These are phyloP conservation scores for Sporormia fimetaria DNA, from an alignment of 495 filamentous ascomycete species.

Conservation along the genomic window DNA sequence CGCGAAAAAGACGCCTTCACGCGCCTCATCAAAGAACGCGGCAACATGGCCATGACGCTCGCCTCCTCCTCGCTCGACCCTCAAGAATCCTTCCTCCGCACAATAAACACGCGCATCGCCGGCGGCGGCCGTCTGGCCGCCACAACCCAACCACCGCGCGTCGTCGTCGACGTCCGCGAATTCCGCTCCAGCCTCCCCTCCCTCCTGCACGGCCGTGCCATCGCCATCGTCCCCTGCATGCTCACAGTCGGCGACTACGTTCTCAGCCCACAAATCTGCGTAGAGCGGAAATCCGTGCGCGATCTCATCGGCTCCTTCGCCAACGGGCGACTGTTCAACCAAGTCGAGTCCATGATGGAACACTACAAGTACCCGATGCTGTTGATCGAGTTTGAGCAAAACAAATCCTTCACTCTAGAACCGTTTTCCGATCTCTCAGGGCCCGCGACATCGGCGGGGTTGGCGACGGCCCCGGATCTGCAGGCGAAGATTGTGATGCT, in stretches of 20 bases:
- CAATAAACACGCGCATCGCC: constrained; percentile 92
- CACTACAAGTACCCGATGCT: constrained; percentile 88
- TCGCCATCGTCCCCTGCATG: constrained; percentile 82
- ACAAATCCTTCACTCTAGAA: constrained; percentile 93
- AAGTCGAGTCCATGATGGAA: constrained; percentile 86
- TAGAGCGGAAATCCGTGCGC: constrained; percentile 86
- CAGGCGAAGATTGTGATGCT: constrained; percentile 88
- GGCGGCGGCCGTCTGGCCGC: constrained; percentile 82
- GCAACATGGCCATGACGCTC: constrained; percentile 81
- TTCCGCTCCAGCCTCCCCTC: constrained; percentile 89
- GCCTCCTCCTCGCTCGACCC: constrained; percentile 62
- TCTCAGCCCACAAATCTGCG: constrained; percentile 75
- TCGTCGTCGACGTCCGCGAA: constrained; percentile 91
- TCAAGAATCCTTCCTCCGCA: constrained; percentile 86
- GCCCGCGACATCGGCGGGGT: constrained; percentile 45
- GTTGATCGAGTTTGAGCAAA: constrained; percentile 94
- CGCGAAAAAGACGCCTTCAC: constrained; percentile 94
- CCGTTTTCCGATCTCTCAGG: constrained; percentile 73
- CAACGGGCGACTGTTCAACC: constrained; percentile 81
- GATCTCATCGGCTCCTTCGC: constrained; percentile 86
- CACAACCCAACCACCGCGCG: constrained; percentile 80
- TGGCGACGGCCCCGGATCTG: constrained; percentile 47
- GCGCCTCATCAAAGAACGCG: constrained; percentile 82
- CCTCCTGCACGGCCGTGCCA: constrained; percentile 74
- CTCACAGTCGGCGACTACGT: constrained; percentile 96